Conservation (phyloP, 768 basidiomycete genomes). For the Calocybe indica region DNA sequence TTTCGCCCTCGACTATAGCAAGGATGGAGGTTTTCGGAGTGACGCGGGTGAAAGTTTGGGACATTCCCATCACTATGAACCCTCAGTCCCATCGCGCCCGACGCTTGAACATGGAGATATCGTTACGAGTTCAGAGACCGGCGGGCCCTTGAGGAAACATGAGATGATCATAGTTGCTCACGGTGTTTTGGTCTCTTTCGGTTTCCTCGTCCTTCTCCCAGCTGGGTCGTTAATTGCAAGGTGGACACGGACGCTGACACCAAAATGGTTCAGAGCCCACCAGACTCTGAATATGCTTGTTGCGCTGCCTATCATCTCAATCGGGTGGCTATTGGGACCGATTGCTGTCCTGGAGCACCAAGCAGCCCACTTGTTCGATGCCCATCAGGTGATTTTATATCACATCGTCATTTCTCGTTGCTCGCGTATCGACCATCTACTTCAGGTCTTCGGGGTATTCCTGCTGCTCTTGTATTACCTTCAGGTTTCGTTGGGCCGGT, state of each 20-base stretch:
- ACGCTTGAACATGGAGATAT: slow-evolving; percentile 1
- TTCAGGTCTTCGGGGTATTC: slow-evolving; percentile 45
- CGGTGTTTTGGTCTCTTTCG: slow-evolving; percentile 43
- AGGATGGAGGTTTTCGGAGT: slow-evolving; percentile 24
- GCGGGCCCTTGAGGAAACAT: slow-evolving; percentile 18
- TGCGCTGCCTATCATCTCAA: slow-evolving; percentile 41
- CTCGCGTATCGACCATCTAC: neutral
- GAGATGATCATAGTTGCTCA: slow-evolving; percentile 47
- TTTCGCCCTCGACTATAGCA: slow-evolving; percentile 16
- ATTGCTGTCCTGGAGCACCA: slow-evolving; percentile 37
- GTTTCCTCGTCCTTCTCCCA: slow-evolving; percentile 54
- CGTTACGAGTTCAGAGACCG: slow-evolving; percentile 4
- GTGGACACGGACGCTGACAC: slow-evolving; percentile 43
- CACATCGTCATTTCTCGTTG: neutral
- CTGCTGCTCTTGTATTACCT: slow-evolving; percentile 44
- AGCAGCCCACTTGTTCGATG: slow-evolving; percentile 36
- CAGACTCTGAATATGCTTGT: slow-evolving; percentile 41
- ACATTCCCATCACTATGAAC: slow-evolving; percentile 1
- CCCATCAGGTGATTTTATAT: slow-evolving; percentile 37
- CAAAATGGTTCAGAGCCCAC: slow-evolving; percentile 54
- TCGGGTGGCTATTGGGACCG: slow-evolving; percentile 45
- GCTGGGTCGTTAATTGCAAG: slow-evolving; percentile 47
- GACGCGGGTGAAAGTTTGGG: slow-evolving; percentile 8
- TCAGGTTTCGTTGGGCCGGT: slow-evolving; percentile 47
- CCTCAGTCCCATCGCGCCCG: slow-evolving; percentile 2